phyloP scores from a whole-genome alignment of 2,329 filamentous ascomycete species.

The Pseudogymnoascus pannorum region DNA sequence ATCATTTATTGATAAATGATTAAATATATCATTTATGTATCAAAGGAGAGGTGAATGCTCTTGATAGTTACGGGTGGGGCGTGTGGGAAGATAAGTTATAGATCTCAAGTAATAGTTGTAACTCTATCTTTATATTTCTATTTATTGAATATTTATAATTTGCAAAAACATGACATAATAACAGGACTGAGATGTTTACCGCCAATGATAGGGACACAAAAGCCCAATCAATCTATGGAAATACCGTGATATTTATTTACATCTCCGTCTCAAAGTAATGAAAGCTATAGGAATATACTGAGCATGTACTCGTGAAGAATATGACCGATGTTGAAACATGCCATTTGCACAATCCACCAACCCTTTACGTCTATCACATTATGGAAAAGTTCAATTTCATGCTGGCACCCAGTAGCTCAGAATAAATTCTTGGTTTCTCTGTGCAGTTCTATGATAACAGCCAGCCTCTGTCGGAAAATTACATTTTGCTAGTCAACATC shows the following conservation, averaged over 20 bases:
- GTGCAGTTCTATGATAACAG: not conserved
- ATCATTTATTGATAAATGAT: conserved; percentile 3
- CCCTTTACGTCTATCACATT: not conserved
- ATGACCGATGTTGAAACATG: not conserved
- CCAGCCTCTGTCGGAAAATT: not conserved
- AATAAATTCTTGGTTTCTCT: not conserved
- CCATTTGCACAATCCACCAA: not conserved
- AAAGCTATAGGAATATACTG: too few relatives aligned
- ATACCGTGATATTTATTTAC: too few relatives aligned
- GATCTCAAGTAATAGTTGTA: too few relatives aligned
- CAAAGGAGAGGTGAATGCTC: not conserved
- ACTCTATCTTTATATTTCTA: too few relatives aligned
- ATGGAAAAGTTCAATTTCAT: not conserved
- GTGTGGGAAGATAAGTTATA: not conserved
- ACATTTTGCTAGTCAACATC: not conserved
- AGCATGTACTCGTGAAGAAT: not conserved
- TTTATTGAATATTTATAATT: too few relatives aligned
- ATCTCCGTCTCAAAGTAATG: not conserved
- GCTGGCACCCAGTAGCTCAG: not conserved
- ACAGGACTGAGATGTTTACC: too few relatives aligned
- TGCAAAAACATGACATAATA: too few relatives aligned
- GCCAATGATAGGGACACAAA: not conserved
- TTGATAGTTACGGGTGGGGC: not conserved
- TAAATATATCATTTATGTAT: not conserved
- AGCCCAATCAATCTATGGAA: too few relatives aligned